phyloP scores from a whole-genome alignment of 495 filamentous ascomycete species.

The Cudoniella acicularis region DNA sequence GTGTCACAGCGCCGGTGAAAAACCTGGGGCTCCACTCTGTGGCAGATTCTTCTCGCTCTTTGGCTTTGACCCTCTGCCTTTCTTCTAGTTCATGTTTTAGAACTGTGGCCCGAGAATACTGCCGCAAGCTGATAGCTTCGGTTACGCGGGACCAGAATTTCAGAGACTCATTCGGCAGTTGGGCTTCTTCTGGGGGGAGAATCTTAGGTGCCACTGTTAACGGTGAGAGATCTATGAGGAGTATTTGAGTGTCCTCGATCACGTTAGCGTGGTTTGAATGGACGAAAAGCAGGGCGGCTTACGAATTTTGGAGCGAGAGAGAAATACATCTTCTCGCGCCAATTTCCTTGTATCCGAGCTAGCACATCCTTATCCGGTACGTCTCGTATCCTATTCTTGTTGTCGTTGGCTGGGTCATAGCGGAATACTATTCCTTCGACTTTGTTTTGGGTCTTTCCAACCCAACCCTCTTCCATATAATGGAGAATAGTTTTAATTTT shows the following conservation, averaged over 20 bases:
- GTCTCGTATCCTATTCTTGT: constrained; percentile 72
- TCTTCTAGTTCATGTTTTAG: constrained; percentile 92
- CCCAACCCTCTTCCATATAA: constrained; percentile 93
- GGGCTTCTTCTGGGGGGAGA: constrained; percentile 67
- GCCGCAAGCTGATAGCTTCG: constrained; percentile 77
- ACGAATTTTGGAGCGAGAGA: constrained; percentile 51
- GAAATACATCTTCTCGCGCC: constrained; percentile 60
- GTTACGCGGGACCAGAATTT: constrained; percentile 87
- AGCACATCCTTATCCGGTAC: constrained; percentile 80
- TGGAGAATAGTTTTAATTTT: constrained; percentile 86
- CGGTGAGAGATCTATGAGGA: constrained; percentile 82
- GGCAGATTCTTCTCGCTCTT: constrained; percentile 63
- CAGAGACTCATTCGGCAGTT: constrained; percentile 87
- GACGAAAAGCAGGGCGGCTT: constrained; percentile 23
- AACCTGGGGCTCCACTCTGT: constrained; percentile 84
- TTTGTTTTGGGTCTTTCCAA: constrained; percentile 84
- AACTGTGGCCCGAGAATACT: constrained; percentile 77
- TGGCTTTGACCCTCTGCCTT: constrained; percentile 76
- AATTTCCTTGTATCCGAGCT: constrained; percentile 77
- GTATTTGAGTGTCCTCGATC: constrained; percentile 55
- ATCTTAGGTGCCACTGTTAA: constrained; percentile 72
- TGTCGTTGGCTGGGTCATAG: constrained; percentile 79
- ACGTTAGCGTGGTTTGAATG: constrained; percentile 5
- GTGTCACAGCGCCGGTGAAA: constrained; percentile 72
- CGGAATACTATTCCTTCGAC: constrained; percentile 88